A percentile compares a stretch with the other conserved stretches of the same genome.
Conservation (phyloP, 2,329 filamentous ascomycete species). For the Aspergillus costaricaensis region DNA sequence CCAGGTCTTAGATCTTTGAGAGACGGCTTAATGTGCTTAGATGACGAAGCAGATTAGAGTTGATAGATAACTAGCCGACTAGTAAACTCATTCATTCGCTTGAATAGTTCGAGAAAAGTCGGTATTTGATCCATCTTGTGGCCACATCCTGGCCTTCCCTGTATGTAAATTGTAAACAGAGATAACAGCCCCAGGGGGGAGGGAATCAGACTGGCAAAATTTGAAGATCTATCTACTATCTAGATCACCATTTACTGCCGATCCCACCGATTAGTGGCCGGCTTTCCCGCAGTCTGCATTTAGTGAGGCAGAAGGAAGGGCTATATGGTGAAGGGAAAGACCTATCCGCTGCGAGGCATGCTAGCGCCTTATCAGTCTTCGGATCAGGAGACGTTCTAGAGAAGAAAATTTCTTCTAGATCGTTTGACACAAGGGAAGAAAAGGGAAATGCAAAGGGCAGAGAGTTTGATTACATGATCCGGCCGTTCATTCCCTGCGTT, state of each 20-base stretch:
- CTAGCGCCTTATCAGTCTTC: constrained; percentile 1
- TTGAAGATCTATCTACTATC: background rate
- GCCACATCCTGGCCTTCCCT: background rate
- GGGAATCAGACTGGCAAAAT: background rate
- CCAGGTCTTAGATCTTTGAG: background rate
- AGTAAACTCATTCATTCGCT: background rate
- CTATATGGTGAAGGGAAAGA: background rate
- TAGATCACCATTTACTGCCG: constrained; percentile 1
- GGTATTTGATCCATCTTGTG: background rate
- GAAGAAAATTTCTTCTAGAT: background rate
- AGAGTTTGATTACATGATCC: constrained; percentile 3
- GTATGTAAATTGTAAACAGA: background rate
- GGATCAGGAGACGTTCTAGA: background rate
- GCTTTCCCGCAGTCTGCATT: background rate
- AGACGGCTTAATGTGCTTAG: background rate
- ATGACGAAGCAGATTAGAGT: background rate
- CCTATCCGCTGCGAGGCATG: background rate
- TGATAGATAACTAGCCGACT: background rate
- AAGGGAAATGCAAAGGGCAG: background rate
- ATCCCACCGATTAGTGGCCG: background rate
- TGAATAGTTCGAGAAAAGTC: background rate
- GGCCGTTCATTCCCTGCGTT: background rate
- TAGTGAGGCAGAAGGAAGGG: background rate
- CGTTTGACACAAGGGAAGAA: background rate
- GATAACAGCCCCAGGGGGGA: background rate